Evolutionary conservation across 2,329 filamentous ascomycete species (phyloP).

Genomic region (Colletotrichum somersetense): DNA sequence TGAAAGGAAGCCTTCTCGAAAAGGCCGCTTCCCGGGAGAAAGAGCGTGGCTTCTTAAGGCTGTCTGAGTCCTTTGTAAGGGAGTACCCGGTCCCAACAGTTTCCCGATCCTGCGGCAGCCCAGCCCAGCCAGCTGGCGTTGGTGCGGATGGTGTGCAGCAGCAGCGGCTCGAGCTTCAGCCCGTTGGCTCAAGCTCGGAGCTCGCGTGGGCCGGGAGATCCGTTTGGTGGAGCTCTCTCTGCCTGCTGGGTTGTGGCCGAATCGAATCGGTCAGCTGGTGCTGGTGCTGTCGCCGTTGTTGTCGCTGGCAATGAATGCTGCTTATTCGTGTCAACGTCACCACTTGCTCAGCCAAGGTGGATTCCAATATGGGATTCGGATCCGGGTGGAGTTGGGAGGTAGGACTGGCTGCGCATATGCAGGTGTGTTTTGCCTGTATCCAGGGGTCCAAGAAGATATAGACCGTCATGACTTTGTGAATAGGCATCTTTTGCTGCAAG

Average conservation of each 20-base stretch:
- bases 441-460: conserved; percentile 20
- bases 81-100: conserved; percentile 22
- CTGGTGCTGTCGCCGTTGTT: neutral
- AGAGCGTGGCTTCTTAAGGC: conserved; percentile 33
- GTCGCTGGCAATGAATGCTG: neutral
- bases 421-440: too few species aligned
- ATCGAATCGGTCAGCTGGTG: conserved; percentile 18
- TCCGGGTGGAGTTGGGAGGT: conserved; percentile 4
- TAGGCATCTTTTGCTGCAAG: conserved; percentile 28
- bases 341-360: conserved; percentile 36
- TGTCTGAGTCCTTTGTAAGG: conserved; percentile 18
- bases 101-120: neutral
- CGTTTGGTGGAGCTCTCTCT: conserved; percentile 35
- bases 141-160: conserved; percentile 8
- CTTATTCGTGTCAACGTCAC: conserved; percentile 36
- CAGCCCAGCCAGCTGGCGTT: neutral
- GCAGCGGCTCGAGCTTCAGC: conserved; percentile 1
- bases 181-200: conserved; percentile 23
- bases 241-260: conserved; percentile 19
- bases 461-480: conserved; percentile 37
- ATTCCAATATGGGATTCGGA: conserved; percentile 11
- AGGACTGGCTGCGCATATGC: conserved; percentile 12
- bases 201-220: conserved; percentile 22
- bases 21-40: conserved; percentile 22
- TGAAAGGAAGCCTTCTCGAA: conserved; percentile 27